Conservation (phyloP, 2,329 filamentous ascomycete species). For the Aspergillus amoenus region DNA sequence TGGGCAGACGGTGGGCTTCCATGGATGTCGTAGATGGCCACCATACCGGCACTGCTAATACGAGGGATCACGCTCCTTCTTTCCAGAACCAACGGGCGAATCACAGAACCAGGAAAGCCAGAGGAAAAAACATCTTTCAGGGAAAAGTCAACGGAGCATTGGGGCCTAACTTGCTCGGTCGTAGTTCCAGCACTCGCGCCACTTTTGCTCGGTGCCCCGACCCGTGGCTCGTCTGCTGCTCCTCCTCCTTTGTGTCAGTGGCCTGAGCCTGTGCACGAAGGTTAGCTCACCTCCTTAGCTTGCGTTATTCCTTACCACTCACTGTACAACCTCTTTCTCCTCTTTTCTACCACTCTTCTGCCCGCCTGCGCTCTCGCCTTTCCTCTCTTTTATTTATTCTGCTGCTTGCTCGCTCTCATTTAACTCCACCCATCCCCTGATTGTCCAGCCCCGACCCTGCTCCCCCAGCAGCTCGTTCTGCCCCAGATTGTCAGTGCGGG, state of each 20-base stretch:
- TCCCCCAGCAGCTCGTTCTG: slow-evolving; percentile 3
- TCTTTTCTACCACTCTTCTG: slow-evolving; percentile 17
- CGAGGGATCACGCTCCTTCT: slow-evolving; percentile 9
- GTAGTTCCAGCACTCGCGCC: slow-evolving; percentile 21
- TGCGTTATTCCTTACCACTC: slow-evolving; percentile 16
- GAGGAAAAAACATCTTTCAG: not conserved
- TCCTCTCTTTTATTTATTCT: slow-evolving; percentile 14
- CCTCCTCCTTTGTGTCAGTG: slow-evolving; percentile 18
- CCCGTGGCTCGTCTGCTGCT: slow-evolving; percentile 26
- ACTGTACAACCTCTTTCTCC: slow-evolving; percentile 18
- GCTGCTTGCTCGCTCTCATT: slow-evolving; percentile 13
- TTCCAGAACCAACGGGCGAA: not conserved
- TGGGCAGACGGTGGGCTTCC: not conserved
- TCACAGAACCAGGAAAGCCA: not conserved
- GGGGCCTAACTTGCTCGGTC: slow-evolving; percentile 12
- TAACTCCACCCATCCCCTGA: slow-evolving; percentile 9
- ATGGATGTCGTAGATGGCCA: slow-evolving; percentile 8
- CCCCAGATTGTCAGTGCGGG: slow-evolving; percentile 15
- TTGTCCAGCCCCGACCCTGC: slow-evolving; percentile 1
- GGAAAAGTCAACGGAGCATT: not conserved
- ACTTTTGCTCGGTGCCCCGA: slow-evolving; percentile 24
- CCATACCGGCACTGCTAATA: slow-evolving; percentile 4
- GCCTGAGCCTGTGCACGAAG: slow-evolving; percentile 15
- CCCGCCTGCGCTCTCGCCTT: slow-evolving; percentile 10
- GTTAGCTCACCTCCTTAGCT: slow-evolving; percentile 21